These are phyloP conservation scores for Prunella vulgaris DNA, from an alignment of 257 asterid genomes.

Conservation along the genomic window DNA sequence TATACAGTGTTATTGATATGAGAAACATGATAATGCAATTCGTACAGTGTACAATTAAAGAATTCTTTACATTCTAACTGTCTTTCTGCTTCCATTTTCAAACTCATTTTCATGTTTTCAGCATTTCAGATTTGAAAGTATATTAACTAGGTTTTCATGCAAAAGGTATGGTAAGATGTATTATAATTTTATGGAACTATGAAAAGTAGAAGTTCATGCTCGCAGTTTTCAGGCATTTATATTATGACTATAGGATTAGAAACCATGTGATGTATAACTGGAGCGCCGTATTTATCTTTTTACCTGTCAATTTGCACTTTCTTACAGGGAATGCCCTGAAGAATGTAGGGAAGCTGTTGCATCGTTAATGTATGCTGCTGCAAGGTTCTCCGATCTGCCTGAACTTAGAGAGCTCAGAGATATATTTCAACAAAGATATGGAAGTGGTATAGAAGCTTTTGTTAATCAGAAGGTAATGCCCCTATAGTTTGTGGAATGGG, in stretches of 20 bases:
- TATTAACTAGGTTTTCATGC: neutral
- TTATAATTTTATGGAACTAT: neutral
- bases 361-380: constrained; percentile 93
- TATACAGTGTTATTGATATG: neutral
- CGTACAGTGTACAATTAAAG: neutral
- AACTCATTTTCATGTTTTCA: neutral
- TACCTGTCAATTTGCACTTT: constrained; percentile 19
- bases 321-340: constrained; percentile 85
- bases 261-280: neutral
- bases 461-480: constrained; percentile 73
- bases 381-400: constrained; percentile 95
- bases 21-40: neutral
- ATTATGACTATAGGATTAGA: neutral
- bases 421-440: constrained; percentile 71
- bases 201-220: neutral
- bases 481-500: constrained; percentile 3
- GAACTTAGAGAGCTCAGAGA: constrained; percentile 94
- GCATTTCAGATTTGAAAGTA: neutral
- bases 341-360: constrained; percentile 91
- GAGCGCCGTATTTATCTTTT: constrained; percentile 9
- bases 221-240: neutral
- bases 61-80: neutral
- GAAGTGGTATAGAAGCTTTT: constrained; percentile 53
- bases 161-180: neutral
- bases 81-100: neutral